Conservation (phyloP, 208 protist species). For the Leishmania arabica region DNA sequence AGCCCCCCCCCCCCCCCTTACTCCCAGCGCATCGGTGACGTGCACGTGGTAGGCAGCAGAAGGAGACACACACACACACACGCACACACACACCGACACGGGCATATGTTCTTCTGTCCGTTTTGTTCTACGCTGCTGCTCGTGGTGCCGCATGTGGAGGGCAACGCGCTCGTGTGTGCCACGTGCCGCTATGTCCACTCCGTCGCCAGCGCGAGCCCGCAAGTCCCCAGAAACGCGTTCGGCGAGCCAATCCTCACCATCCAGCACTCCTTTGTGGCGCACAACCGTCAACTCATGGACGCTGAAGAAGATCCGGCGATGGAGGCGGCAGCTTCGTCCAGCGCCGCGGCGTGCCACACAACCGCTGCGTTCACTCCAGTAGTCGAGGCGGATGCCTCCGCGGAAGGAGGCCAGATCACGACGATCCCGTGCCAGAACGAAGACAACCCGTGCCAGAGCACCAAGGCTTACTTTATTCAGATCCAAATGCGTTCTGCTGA, state of each 20-base stretch:
- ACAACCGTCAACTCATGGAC: constrained; percentile 52
- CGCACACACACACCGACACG: background rate
- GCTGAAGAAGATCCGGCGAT: constrained; percentile 26
- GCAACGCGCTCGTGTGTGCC: constrained; percentile 64
- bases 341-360: background rate
- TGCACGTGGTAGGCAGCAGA: background rate
- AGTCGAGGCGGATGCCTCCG: constrained; percentile 16
- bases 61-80: background rate
- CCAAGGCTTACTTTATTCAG: constrained; percentile 94
- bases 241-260: constrained; percentile 53
- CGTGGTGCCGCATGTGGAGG: constrained; percentile 37
- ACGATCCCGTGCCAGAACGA: constrained; percentile 84
- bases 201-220: constrained; percentile 25
- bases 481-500: constrained; percentile 98
- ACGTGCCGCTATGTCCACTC: constrained; percentile 73
- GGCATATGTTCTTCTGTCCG: constrained; percentile 88
- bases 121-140: constrained; percentile 89
- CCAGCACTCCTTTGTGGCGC: constrained; percentile 56
- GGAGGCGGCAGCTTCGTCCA: background rate
- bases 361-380: background rate
- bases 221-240: constrained; percentile 53
- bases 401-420: constrained; percentile 85
- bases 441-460: constrained; percentile 74
- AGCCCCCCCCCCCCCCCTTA: background rate
- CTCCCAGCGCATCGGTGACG: background rate